Evolutionary conservation across 768 basidiomycete species (phyloP), one percentile per base, ranked within the genome.

Genomic region (Tricholoma furcatifolium): DNA sequence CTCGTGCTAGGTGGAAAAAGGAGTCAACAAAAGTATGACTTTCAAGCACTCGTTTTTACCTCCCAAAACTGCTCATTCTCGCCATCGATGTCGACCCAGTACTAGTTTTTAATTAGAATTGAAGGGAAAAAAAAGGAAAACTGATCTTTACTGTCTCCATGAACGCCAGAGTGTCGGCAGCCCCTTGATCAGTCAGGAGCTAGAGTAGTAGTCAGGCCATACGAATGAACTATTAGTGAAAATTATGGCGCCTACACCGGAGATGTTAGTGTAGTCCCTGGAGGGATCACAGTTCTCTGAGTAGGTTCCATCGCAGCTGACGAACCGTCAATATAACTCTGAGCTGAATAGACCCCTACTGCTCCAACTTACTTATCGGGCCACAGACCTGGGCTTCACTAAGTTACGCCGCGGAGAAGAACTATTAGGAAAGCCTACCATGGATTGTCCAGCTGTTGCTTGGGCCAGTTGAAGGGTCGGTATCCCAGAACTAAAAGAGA

Each of bases 401-500:
- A 67, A 59, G 85, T 35, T 58, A 47, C 17, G 46, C 60, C 30
- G 20, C 20, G 20, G 36, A 31, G n/a, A n/a, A 12, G 14, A 15
- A 38, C 12, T 23, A 45, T n/a, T 23, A 11, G 27, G 14, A n/a
- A n/a, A 4, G 23, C 45, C 21, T n/a, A 83, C 87, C 85, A 49
- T 87, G 87, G 53, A 88, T 83, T 1, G 86, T 90, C 87, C 88
- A 90, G 60, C 82, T 84, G 60, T 85, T 59, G 9, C 63, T 65
- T 5, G 88, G 88, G 10, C 88, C 87, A 17, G 80, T 82, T 3
- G 77, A 65, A 0, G 84, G 81, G 43, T 81, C 60, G 2, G 82
- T 85, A 56, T 89, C 86, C 87, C 88, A 90, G 68, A 89, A 87
- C 82, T 87, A 65, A 18, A 36, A 15, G 21, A 27, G 21, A 27